phyloP scores from a whole-genome alignment of 2,329 filamentous ascomycete species.

The Tolypocladium guangdongense region DNA sequence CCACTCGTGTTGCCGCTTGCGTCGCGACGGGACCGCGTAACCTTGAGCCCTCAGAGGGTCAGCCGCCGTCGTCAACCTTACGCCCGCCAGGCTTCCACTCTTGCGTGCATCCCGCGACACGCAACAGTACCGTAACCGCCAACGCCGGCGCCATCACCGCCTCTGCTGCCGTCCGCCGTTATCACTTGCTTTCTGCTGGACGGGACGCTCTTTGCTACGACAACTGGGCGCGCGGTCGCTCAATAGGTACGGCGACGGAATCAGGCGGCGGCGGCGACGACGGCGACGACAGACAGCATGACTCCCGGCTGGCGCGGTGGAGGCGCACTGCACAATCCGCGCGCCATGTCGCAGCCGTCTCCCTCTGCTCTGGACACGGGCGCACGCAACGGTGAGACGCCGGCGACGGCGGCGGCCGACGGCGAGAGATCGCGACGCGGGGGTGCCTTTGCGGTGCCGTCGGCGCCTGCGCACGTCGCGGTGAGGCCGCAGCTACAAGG shows the following conservation, averaged over 20 bases:
- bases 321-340: not conserved
- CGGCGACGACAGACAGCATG: not conserved
- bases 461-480: not conserved
- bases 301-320: not conserved
- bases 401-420: not conserved
- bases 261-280: not conserved
- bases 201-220: not conserved
- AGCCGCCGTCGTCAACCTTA: conserved; percentile 2
- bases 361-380: not conserved
- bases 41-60: conserved; percentile 5
- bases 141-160: not conserved
- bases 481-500: not conserved
- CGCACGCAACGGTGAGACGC: not conserved
- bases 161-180: not conserved
- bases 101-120: not conserved
- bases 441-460: not conserved
- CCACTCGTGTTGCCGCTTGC: conserved; percentile 5
- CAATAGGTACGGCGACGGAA: not conserved
- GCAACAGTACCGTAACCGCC: not conserved
- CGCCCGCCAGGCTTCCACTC: conserved; percentile 1
- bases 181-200: not conserved
- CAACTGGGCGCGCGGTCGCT: not conserved
- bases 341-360: not conserved
- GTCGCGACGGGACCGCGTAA: conserved; percentile 21
- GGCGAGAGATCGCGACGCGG: not conserved